A percentile compares a stretch with the other conserved stretches of the same genome.
Evolutionary conservation across 2,329 filamentous ascomycete species (phyloP).

Genomic region (Parafenestella ontariensis): DNA sequence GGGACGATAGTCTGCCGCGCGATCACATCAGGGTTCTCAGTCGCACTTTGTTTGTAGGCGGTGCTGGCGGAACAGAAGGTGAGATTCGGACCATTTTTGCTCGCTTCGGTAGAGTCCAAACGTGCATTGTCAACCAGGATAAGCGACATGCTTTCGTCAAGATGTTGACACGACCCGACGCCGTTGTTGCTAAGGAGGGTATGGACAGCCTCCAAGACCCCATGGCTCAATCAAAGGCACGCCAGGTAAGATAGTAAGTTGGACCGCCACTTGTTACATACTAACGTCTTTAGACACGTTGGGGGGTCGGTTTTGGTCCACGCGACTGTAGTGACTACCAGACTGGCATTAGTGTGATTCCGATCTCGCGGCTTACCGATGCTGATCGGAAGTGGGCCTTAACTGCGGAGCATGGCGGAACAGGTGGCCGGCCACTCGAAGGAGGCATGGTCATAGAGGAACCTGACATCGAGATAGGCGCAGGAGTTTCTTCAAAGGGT

Average conservation of each 20-base stretch:
- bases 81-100: constrained; percentile 83
- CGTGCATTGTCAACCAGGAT: constrained; percentile 97
- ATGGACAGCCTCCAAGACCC: constrained; percentile 82
- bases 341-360: constrained; percentile 90
- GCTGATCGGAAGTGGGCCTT: constrained; percentile 98
- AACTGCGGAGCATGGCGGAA: constrained; percentile 91
- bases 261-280: constrained; percentile 2
- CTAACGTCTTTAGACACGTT: constrained; percentile 73
- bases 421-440: constrained; percentile 81
- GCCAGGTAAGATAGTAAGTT: constrained; percentile 43
- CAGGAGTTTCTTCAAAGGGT: constrained; percentile 94
- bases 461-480: constrained; percentile 97
- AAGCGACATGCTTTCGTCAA: constrained; percentile 99
- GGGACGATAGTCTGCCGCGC: constrained; percentile 74
- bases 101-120: constrained; percentile 87
- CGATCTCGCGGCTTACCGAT: constrained; percentile 90
- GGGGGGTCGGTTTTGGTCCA: constrained; percentile 97
- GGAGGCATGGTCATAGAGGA: constrained; percentile 91
- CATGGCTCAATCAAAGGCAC: constrained; percentile 71
- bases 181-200: constrained; percentile 80
- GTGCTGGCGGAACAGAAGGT: constrained; percentile 76
- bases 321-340: constrained; percentile 97
- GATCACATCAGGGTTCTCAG: constrained; percentile 85
- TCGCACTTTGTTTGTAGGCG: constrained; percentile 94
- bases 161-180: constrained; percentile 90